Conservation (phyloP, 192 early-diverging fungal species). For the Linnemannia elongata region DNA sequence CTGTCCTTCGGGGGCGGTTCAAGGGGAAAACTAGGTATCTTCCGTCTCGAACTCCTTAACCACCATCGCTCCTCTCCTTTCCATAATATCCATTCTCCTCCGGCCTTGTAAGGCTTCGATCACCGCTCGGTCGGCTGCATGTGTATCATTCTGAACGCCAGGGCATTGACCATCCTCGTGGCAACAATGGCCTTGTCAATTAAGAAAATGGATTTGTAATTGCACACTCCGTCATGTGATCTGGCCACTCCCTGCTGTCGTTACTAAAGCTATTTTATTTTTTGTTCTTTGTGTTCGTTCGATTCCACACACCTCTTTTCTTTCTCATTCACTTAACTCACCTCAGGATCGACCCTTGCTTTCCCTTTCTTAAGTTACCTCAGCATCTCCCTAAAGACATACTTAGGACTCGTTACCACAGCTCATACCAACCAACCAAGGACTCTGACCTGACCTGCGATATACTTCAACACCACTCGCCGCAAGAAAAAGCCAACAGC, state of each 20-base stretch:
- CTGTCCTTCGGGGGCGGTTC: too few species aligned
- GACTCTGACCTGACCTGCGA: neutral
- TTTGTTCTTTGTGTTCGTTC: neutral
- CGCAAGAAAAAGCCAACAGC: neutral
- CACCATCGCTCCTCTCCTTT: too few species aligned
- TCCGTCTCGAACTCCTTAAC: too few species aligned
- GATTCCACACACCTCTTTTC: neutral
- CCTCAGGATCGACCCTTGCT: neutral
- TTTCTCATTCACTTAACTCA: neutral
- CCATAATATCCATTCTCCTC: too few species aligned
- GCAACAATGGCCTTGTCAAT: too few species aligned
- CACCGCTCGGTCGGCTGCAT: too few species aligned
- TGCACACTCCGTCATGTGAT: neutral
- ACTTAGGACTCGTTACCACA: neutral
- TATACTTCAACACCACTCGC: neutral
- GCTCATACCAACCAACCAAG: neutral
- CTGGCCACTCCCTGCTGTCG: too few species aligned
- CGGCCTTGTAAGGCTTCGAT: too few species aligned
- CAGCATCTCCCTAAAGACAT: neutral
- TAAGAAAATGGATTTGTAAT: neutral
- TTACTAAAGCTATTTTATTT: neutral
- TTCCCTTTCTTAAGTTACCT: neutral
- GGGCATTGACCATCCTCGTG: too few species aligned
- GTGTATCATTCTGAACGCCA: too few species aligned
- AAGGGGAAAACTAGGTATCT: too few species aligned